Conservation (phyloP, 148 eudicot species). For the Spergularia marina region DNA sequence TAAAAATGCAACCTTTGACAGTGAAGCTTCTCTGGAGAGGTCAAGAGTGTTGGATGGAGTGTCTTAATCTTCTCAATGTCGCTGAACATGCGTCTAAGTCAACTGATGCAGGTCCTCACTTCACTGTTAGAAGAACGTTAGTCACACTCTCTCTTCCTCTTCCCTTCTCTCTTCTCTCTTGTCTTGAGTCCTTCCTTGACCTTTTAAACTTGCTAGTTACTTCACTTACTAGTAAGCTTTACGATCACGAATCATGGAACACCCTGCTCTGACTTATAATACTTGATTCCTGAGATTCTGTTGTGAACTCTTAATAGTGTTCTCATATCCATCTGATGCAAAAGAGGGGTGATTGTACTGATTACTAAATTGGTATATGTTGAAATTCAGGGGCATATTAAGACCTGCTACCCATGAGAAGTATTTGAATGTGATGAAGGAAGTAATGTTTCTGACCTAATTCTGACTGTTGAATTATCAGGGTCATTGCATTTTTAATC, state of each 20-base stretch:
- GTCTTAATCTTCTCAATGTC: conserved; percentile 67
- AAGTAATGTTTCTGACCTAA: conserved; percentile 41
- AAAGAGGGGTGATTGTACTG: not conserved
- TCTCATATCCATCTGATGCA: not conserved
- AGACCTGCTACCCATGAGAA: conserved; percentile 74
- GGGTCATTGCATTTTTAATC: not conserved
- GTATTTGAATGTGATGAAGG: conserved; percentile 56
- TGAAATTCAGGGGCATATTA: conserved; percentile 72
- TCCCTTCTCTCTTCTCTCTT: not conserved
- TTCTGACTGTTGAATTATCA: not conserved
- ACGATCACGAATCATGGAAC: too few species aligned
- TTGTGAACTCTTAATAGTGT: not conserved
- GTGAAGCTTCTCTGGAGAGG: conserved; percentile 94
- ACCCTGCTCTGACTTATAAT: too few species aligned
- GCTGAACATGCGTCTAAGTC: conserved; percentile 64
- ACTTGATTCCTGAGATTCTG: too few species aligned
- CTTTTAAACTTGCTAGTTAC: too few species aligned
- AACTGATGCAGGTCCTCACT: conserved; percentile 23
- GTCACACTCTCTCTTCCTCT: not conserved
- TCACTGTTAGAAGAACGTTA: conserved; percentile 71
- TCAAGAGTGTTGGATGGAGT: conserved; percentile 80
- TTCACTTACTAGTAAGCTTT: too few species aligned
- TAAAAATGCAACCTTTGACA: conserved; percentile 25
- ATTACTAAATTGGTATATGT: conserved; percentile 4
- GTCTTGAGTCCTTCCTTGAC: not conserved